These are phyloP conservation scores for Sugiyamaella grinbergsii DNA, from an alignment of 1,139 yeast genomes.

Conservation along the genomic window DNA sequence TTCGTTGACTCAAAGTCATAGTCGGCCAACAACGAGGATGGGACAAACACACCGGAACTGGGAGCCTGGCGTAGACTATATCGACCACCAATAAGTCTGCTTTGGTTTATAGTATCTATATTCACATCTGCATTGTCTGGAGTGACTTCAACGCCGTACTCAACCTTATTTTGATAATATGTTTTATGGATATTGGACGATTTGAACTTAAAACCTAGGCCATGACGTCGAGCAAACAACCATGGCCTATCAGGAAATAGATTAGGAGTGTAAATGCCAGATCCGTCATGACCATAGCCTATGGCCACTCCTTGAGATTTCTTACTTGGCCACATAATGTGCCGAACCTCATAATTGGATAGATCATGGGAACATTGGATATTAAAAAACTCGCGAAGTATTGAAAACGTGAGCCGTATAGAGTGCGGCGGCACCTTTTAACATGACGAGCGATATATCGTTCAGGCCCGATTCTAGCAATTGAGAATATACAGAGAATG, in stretches of 20 bases:
- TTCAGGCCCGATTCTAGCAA: too few species aligned
- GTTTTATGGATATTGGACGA: constrained; percentile 7
- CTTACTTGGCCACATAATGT: constrained; percentile 21
- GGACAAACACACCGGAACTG: constrained; percentile 24
- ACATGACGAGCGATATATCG: not conserved
- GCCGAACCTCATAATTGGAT: not conserved
- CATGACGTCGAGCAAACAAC: constrained; percentile 32
- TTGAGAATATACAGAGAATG: not conserved
- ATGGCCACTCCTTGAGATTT: constrained; percentile 14
- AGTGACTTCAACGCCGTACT: too few species aligned
- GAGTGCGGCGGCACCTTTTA: not conserved
- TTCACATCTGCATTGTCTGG: not conserved
- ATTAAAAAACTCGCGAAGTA: too few species aligned
- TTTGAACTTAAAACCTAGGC: constrained; percentile 28
- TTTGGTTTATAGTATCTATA: constrained; percentile 3
- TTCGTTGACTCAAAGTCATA: constrained; percentile 25
- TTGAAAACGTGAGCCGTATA: not conserved
- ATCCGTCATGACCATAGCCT: constrained; percentile 34
- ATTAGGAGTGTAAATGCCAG: constrained; percentile 29
- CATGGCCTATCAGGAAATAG: constrained; percentile 28
- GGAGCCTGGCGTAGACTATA: not conserved
- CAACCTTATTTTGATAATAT: not conserved
- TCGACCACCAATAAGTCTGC: constrained; percentile 9
- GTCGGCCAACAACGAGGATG: constrained; percentile 20
- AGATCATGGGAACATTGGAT: too few species aligned